Base-by-base conservation (phyloP, 805 yeast genomes). In the Babjeviella inositovora region DNA sequence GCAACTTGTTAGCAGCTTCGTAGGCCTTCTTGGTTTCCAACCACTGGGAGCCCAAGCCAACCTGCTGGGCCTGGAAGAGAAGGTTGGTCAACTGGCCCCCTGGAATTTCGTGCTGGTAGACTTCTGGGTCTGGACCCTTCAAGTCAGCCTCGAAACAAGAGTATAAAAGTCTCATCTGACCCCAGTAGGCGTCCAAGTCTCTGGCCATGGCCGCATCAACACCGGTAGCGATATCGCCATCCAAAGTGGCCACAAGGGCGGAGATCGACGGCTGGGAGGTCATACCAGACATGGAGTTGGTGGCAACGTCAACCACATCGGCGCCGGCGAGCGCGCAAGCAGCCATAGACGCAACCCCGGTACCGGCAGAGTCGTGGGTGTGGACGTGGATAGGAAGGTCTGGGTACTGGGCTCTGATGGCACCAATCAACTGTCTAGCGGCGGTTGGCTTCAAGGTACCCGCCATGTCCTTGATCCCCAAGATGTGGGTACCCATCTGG, bases 101-200 rank as follows among this genome's bases (percentile, higher is more conserved):
- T 28, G 99, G 99, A 37, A 90, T 90, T 65, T 90, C 99, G 57
- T 90, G 98, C 39, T 73, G 72, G 56, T 90, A 90, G 28, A 90
- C 98, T 54, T 90, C 98, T 39, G 99, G 97, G 56, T 90, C 99
- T 30, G 99, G 97, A 28, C 99, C 98, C 67, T 90, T 90, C 51
- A 90, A 69, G 46, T 90, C 96, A 26, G 98, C 96, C 56, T 84
- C 98, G 54, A 90, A 90, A 53, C 94, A 84, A 23, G 94, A 80
- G 62, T 90, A 90, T 35, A 90, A 59, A 47, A 90, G 62, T 59
- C 99, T 73, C 87, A 90, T 90, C 60, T 90, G 96, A 23, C 93
- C 93, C 99, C 99, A 90, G 66, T 90, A 90, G 31, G 81, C 56
- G 51, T 90, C 99, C 34, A 90, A 50, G 43, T 73, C 90, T 39